Conservation (phyloP, 192 early-diverging fungal genomes). For the Chytriomyces hyalinus region DNA sequence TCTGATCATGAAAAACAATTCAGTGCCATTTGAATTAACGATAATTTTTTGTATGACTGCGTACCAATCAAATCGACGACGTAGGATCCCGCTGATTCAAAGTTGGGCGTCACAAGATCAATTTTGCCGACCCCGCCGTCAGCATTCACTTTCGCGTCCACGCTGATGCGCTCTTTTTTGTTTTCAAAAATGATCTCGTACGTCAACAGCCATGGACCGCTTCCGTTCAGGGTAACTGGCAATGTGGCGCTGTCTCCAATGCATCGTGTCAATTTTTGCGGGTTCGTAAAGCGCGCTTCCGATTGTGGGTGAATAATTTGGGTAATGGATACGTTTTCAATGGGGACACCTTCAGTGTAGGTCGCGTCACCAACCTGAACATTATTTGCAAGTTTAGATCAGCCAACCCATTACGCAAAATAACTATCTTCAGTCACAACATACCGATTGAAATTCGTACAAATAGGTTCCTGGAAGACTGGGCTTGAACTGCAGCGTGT, state of each 20-base stretch:
- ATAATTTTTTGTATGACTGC: not conserved
- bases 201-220: slow-evolving; percentile 51
- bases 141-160: not conserved
- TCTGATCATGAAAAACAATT: slow-evolving; percentile 24
- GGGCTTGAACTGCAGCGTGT: slow-evolving; percentile 30
- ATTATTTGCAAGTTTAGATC: not conserved
- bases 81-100: slow-evolving; percentile 48
- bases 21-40: too few relatives aligned
- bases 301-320: slow-evolving; percentile 59
- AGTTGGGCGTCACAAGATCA: slow-evolving; percentile 30
- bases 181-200: slow-evolving; percentile 51
- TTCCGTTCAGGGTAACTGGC: slow-evolving; percentile 38
- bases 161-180: slow-evolving; percentile 29
- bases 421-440: not conserved
- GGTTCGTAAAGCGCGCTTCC: slow-evolving; percentile 41
- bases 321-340: slow-evolving; percentile 39
- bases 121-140: not conserved
- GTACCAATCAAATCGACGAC: slow-evolving; percentile 48
- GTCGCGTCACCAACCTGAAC: slow-evolving; percentile 51
- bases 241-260: slow-evolving; percentile 44
- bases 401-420: not conserved
- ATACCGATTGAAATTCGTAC: slow-evolving; percentile 47
- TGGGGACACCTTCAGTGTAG: slow-evolving; percentile 46
- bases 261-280: slow-evolving; percentile 37
- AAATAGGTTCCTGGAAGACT: slow-evolving; percentile 46